Evolutionary conservation across 306 rosid genomes (phyloP), one percentile per base, ranked within the genome.

Genomic region (Cucurbita ficifolia): DNA sequence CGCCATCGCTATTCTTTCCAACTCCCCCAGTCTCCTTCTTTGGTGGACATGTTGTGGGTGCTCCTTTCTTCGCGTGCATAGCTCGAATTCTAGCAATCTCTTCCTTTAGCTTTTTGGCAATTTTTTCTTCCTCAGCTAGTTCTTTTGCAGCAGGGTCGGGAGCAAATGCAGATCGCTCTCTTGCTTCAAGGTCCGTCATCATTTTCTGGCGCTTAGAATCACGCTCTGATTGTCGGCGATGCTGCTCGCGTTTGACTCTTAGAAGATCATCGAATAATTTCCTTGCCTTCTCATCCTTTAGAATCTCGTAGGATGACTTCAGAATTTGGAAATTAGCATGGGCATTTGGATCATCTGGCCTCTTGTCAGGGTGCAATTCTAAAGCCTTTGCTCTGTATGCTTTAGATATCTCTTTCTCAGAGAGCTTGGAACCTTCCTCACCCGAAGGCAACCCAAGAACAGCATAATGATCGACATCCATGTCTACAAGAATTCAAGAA

Each of bases 291-390:
- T 85, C 91, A 60, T 91, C 97, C 80, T 81, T 85, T 53, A 94
- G 91, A 74, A 94, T 88, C 77, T 91, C 92, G 79, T 91, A 91
- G 6, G 96, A 94, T 2, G 92, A 73, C 39, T 83, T 87, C 2
- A 69, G 38, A 13, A 16, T 7, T 48, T 69, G 73, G 22, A 69
- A 69, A 48, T 69, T 69, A 18, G 82, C 76, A 14, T 82, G 86
- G 76, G 98, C 96, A 77, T 90, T 76, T 2, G 96, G 86, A 80
- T 93, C 94, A 22, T 87, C 94, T 0, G 83, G 96, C 72, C 89
- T 87, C 88, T 95, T 95, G 83, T 95, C 99, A 0, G 99, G 99
- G 74, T 95, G 99, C 77, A 89, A 72, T 65, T 83, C 96, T 43
- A 89, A 78, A 40, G 99, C 99, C 79, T 85, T 91, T 4, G 8